Evolutionary conservation across 257 asterid species (phyloP).

Genomic region (Thymus quinquecostatus): DNA sequence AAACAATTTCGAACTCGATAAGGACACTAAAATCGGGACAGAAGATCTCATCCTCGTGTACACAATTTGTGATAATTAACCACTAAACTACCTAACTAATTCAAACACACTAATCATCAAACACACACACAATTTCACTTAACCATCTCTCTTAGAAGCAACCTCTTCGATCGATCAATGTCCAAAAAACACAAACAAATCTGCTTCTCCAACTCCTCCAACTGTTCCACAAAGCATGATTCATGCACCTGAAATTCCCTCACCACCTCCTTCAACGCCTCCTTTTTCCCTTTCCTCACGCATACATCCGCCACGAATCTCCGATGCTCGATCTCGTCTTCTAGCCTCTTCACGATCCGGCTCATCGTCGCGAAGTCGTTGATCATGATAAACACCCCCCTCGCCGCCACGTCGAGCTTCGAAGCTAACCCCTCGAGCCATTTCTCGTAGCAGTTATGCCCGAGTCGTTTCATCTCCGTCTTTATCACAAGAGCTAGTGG

Average conservation of each 20-base stretch:
- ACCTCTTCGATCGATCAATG: constrained; percentile 62
- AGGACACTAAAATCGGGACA: too few species aligned
- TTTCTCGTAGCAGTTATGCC: neutral
- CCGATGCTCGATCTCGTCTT: constrained; percentile 65
- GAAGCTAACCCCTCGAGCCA: constrained; percentile 35
- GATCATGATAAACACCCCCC: constrained; percentile 64
- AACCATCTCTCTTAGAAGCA: constrained; percentile 43
- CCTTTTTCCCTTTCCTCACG: constrained; percentile 52
- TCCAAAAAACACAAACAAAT: constrained; percentile 66
- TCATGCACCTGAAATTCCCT: constrained; percentile 49
- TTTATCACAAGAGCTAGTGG: constrained; percentile 28
- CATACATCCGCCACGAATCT: constrained; percentile 51
- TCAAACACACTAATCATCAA: too few species aligned
- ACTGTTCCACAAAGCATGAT: constrained; percentile 42
- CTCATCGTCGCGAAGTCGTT: constrained; percentile 70
- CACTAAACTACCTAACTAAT: too few species aligned
- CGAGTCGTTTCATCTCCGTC: constrained; percentile 28
- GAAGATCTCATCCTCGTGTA: too few species aligned
- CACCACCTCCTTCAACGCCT: constrained; percentile 58
- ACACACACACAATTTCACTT: neutral
- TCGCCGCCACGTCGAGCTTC: constrained; percentile 68
- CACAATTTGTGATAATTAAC: too few species aligned
- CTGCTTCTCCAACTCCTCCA: constrained; percentile 71
- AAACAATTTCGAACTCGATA: too few species aligned
- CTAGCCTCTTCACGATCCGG: constrained; percentile 48